These are phyloP conservation scores for Cyanidioschyzon merolae DNA, from an alignment of 23 red algal genomes.

Conservation along the genomic window DNA sequence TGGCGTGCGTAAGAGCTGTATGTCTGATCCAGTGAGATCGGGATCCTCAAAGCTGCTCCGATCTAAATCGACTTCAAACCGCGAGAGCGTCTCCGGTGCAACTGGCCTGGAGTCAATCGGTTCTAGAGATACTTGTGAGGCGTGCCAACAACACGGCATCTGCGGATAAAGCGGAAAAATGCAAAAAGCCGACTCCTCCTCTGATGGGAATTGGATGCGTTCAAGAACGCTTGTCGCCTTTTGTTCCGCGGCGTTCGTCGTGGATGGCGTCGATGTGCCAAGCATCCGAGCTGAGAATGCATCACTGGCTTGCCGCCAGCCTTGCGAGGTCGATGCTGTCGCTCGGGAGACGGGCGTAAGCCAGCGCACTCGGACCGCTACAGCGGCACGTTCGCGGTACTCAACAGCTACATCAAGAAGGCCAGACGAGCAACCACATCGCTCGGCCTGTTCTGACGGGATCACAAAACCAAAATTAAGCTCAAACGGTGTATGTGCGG, in stretches of 20 bases:
- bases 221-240: neutral
- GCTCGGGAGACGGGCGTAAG: neutral
- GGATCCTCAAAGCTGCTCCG: neutral
- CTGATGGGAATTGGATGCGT: neutral
- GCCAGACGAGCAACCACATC: neutral
- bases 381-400: neutral
- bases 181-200: neutral
- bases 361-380: neutral
- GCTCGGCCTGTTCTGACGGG: neutral
- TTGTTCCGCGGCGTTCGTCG: neutral
- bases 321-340: neutral
- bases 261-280: neutral
- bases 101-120: neutral
- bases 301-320: neutral
- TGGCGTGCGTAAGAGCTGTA: neutral
- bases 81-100: neutral
- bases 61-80: conserved; percentile 3
- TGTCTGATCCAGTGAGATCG: neutral
- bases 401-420: neutral
- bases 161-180: conserved; percentile 9
- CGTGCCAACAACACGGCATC: neutral
- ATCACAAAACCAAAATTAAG: neutral
- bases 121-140: neutral
- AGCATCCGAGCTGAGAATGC: neutral
- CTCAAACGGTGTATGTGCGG: neutral